phyloP scores from a whole-genome alignment of 2,329 filamentous ascomycete genomes.

The Neurospora sp. region DNA sequence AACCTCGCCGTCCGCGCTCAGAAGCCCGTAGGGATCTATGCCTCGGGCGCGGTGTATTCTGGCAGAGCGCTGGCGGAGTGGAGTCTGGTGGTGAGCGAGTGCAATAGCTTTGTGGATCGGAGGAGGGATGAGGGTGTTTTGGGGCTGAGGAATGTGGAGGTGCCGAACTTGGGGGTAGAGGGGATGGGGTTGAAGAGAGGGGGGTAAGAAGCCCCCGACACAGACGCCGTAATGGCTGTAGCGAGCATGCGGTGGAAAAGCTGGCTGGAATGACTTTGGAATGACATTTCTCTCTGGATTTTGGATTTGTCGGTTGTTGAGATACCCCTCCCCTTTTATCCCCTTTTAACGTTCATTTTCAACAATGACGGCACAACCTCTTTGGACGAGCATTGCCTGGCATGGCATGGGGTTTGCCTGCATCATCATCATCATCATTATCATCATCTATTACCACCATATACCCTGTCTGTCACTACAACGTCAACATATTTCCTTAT shows the following conservation, averaged over 20 bases:
- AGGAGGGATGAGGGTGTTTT: constrained; percentile 64
- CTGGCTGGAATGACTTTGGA: background rate
- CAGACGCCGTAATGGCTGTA: constrained; percentile 6
- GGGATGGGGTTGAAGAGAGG: constrained; percentile 32
- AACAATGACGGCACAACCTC: background rate
- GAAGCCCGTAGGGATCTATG: constrained; percentile 36
- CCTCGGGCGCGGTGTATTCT: constrained; percentile 47
- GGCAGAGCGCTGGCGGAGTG: constrained; percentile 72
- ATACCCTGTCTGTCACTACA: background rate
- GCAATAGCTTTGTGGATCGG: constrained; percentile 72
- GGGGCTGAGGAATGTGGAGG: constrained; percentile 58
- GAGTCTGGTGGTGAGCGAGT: constrained; percentile 65
- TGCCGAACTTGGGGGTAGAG: constrained; percentile 55
- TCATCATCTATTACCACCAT: background rate
- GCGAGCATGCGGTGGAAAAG: background rate
- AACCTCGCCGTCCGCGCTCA: constrained; percentile 28
- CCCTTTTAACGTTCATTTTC: background rate
- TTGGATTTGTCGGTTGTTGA: background rate
- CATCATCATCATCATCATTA: background rate
- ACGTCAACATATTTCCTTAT: background rate
- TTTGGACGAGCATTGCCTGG: background rate
- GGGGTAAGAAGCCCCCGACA: background rate
- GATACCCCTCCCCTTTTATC: background rate
- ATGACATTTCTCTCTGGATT: background rate
- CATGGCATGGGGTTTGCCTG: background rate